Conservation (phyloP, 495 filamentous ascomycete species). For the Penicillium macrosclerotiorum region DNA sequence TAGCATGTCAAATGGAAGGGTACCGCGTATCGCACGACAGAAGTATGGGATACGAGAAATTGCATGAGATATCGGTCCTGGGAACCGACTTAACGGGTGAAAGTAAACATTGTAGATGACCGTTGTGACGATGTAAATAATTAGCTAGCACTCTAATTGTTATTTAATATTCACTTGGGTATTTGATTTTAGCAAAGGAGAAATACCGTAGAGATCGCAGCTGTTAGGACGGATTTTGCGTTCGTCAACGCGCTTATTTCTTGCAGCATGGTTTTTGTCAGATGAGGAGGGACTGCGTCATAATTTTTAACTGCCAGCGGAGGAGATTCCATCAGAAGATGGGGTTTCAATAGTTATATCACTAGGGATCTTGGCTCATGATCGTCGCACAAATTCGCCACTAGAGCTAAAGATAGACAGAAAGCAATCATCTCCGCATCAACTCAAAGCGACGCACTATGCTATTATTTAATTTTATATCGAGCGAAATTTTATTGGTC, state of each 20-base stretch:
- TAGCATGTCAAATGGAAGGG: slow-evolving; percentile 36
- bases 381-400: too few species aligned
- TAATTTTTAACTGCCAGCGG: too few species aligned
- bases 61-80: slow-evolving; percentile 1
- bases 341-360: too few species aligned
- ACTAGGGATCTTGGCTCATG: too few species aligned
- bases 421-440: too few species aligned
- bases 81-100: slow-evolving; percentile 1
- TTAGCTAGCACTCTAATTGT: too few species aligned
- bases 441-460: too few species aligned
- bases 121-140: neutral
- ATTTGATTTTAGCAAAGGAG: neutral
- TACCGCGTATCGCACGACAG: slow-evolving; percentile 4
- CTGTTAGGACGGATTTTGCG: neutral
- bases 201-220: neutral
- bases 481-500: too few species aligned
- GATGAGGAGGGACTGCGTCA: too few species aligned
- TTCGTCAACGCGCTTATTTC: neutral
- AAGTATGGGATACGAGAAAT: slow-evolving; percentile 5
- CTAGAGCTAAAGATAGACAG: too few species aligned
- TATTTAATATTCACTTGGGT: neutral
- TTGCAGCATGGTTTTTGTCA: neutral
- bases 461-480: too few species aligned
- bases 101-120: slow-evolving; percentile 6
- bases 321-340: too few species aligned